Base-by-base conservation (phyloP, 2,329 filamentous ascomycete species). In the Gremmenia infestans region DNA sequence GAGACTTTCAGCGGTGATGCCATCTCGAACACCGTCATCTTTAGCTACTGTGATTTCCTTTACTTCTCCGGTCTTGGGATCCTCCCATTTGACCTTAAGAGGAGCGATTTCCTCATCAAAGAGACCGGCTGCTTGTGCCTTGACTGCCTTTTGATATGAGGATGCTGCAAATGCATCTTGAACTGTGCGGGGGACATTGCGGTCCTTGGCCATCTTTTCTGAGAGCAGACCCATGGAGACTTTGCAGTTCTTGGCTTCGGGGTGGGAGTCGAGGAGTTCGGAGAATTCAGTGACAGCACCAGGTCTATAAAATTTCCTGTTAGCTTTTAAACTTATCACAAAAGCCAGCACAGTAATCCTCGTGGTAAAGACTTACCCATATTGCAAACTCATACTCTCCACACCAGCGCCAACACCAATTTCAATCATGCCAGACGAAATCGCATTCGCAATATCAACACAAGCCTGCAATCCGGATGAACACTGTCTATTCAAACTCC, bases 101-200 rank as follows among this genome's bases (percentile, higher is more conserved):
- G 94, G 93, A 46, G 81, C 82, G 67, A 97, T 96, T 75, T 99
- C 94, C 69, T 94, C 84, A 66, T 95, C 81, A 74, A 97, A 97
- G 52, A 96, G 85, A n/a, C 94, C 94, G 5, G 81, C 81, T 71
- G 89, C 81, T 76, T 97, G 93, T 19, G 94, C 93, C 74, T 85
- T 83, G 65, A 84, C 73, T 22, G 94, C 94, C 78, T 96, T 97
- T 65, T 91, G 86, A 80, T 96, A 97, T 42, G 91, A 96, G 3
- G 79, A 75, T n/a, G 93, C 93, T 14, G 94, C 94, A 72, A 97
- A 99, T n/a, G 83, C 83, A 72, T 99, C 94, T 75, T 97, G 94
- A 52, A 81, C 77, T 11, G 79, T 75, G 59, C 94, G 87, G 55
- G 77, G 69, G 69, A 97, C 83, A 57, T 81, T 79, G 67, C 87